These are phyloP conservation scores for Candida sanyaensis DNA, from an alignment of 1,139 yeast species.

Conservation along the genomic window DNA sequence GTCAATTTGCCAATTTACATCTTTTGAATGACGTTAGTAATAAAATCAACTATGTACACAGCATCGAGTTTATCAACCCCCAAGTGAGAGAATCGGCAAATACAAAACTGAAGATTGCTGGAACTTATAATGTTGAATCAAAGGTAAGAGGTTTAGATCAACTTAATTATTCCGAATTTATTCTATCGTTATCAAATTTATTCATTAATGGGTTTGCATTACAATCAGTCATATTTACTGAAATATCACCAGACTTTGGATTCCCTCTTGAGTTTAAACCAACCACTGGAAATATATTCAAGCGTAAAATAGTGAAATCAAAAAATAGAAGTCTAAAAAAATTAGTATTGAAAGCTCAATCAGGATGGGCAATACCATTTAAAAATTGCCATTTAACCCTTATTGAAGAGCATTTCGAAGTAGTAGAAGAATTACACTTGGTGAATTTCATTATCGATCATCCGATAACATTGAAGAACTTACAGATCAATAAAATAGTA, in stretches of 20 bases:
- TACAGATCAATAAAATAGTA: constrained; percentile 21
- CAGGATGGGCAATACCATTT: constrained; percentile 53
- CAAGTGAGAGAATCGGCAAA: constrained; percentile 28
- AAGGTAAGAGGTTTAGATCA: constrained; percentile 18
- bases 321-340: constrained; percentile 22
- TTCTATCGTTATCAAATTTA: constrained; percentile 23
- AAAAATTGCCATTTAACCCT: constrained; percentile 31
- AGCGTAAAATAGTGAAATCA: constrained; percentile 18
- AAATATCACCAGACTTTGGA: constrained; percentile 54
- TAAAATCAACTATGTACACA: constrained; percentile 31
- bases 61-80: constrained; percentile 34
- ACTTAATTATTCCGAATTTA: constrained; percentile 29
- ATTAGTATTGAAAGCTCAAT: constrained; percentile 39
- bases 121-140: constrained; percentile 36
- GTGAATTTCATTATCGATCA: constrained; percentile 51
- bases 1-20: constrained; percentile 33
- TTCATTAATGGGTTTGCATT: constrained; percentile 36
- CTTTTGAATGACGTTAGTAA: constrained; percentile 21
- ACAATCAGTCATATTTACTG: constrained; percentile 30
- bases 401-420: constrained; percentile 43
- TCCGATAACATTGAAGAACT: constrained; percentile 11
- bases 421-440: constrained; percentile 43
- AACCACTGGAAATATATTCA: constrained; percentile 8
- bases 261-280: constrained; percentile 33
- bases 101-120: constrained; percentile 37